These are phyloP conservation scores for Calonectria leucothoes DNA, from an alignment of 2,329 filamentous ascomycete species.

Conservation along the genomic window DNA sequence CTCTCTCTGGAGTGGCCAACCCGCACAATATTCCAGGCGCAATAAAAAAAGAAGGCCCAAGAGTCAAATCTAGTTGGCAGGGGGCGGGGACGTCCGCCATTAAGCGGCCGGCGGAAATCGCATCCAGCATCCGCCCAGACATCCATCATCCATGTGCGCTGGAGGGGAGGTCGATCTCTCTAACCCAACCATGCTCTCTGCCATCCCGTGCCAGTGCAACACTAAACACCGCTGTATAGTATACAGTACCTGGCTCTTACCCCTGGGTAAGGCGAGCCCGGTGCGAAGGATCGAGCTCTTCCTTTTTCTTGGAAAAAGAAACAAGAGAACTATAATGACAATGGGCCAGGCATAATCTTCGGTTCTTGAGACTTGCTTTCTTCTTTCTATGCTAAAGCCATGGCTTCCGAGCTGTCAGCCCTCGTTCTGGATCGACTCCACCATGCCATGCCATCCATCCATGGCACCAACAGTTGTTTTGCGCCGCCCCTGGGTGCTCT, in stretches of 20 bases:
- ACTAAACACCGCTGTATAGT: neutral
- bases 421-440: slow-evolving; percentile 1
- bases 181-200: neutral
- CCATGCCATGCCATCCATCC: neutral
- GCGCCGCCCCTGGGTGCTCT: neutral
- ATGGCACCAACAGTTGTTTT: neutral
- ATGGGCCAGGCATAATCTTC: neutral
- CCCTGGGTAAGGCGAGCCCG: neutral
- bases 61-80: neutral
- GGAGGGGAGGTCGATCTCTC: neutral
- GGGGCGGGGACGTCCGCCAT: slow-evolving; percentile 7
- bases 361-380: neutral
- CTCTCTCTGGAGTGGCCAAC: slow-evolving; percentile 5
- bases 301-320: neutral
- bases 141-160: slow-evolving; percentile 3
- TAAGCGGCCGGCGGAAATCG: slow-evolving; percentile 3
- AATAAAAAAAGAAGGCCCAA: slow-evolving; percentile 2
- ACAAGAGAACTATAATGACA: slow-evolving; percentile 4
- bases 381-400: neutral
- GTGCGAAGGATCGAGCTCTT: neutral
- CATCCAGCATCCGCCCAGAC: neutral
- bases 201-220: neutral
- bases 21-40: neutral
- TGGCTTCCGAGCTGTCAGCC: neutral
- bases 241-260: neutral